A percentile compares a stretch with the other conserved stretches of the same genome.
Conservation (phyloP, 2,329 filamentous ascomycete species). For the Penicillium sp. region DNA sequence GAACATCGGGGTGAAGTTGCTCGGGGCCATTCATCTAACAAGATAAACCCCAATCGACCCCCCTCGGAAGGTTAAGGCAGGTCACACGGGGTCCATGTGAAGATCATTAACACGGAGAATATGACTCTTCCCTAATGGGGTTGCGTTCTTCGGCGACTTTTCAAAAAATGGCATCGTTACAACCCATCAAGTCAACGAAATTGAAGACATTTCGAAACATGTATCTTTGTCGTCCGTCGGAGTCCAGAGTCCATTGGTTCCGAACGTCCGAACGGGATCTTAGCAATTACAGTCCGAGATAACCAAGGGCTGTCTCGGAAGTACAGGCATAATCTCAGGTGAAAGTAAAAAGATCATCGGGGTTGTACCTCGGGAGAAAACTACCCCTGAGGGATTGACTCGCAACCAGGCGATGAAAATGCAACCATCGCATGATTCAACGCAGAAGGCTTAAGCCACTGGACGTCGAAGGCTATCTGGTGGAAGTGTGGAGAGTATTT, state of each 20-base stretch:
- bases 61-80: not conserved
- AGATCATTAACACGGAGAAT: not conserved
- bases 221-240: not conserved
- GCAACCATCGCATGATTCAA: not conserved
- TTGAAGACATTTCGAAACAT: not conserved
- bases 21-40: not conserved
- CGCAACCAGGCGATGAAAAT: not conserved
- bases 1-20: not conserved
- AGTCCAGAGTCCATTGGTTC: not conserved
- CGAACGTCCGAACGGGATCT: not conserved
- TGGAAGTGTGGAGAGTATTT: not conserved
- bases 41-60: not conserved
- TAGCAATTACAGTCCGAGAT: not conserved
- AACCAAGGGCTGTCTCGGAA: not conserved
- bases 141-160: constrained; percentile 4
- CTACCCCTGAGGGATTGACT: not conserved
- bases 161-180: not conserved
- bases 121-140: not conserved
- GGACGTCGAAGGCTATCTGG: not conserved
- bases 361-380: not conserved
- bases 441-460: not conserved
- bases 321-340: not conserved
- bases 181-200: not conserved
- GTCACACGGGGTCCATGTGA: not conserved
- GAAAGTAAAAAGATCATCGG: not conserved